Base-by-base conservation (phyloP, 2,329 filamentous ascomycete genomes). In the Penicillium sp. region DNA sequence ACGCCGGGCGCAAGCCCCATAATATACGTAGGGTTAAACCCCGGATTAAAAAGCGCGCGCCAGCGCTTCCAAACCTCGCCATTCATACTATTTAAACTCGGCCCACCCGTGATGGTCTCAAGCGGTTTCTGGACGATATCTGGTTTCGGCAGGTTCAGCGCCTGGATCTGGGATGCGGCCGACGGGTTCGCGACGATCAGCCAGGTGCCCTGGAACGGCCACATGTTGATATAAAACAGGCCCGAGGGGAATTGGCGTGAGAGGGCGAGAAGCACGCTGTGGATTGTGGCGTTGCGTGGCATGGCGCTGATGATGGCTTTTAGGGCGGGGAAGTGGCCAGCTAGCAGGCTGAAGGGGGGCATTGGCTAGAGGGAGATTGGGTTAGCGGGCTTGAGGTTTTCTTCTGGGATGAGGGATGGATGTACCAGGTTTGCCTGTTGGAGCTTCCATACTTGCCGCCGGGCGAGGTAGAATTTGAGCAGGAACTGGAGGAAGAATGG, bases 41-140 rank as follows among this genome's bases (percentile, higher is more conserved):
- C 60, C 2, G 56, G 60, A 17, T 62, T 59, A 5, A 62, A 60
- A 31, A 62, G 11, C 8, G 56, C 56, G 8, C 60, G n/a, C 56
- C 60, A 59, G 4, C 45, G 49, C 29, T 62, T 62, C 60, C 56
- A 60, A 5, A 23, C 44, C 13, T 44, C 26, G 1, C 51, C 51
- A 21, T 53, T 30, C 51, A 60, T 60, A n/a, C 49, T 55, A 2
- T 59, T 56, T 15, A 62, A 23, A 35, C 56, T 62, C 1, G 60
- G 60, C 3, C 60, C 60, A 2, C 60, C 60, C 0, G 60, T 60
- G 5, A 62, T 62, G 3, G 60, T 52, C 45, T 45, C 46, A 45
- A 62, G 46, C 8, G 52, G 52, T 5, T 41, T 44, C 1, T 31
- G 45, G 15, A 59, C 46, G 9, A 56, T 60, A 19, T 49, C 56